These are phyloP conservation scores for Thraustotheca clavata DNA, from an alignment of 352 stramenopile species.

Conservation along the genomic window DNA sequence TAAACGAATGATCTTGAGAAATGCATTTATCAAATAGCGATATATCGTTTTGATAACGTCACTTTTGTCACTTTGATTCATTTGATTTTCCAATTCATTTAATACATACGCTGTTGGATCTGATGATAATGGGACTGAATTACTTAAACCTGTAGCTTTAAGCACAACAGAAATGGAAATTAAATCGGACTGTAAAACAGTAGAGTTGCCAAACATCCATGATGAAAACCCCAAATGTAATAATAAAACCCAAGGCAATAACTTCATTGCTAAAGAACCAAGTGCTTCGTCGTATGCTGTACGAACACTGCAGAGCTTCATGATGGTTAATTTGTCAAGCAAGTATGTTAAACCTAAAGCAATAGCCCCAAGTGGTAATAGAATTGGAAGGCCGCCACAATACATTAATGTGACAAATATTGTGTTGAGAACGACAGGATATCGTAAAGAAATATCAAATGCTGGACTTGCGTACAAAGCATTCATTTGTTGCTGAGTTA, in stretches of 20 bases:
- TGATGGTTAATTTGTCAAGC: constrained; percentile 74
- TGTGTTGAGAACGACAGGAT: constrained; percentile 78
- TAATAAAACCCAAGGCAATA: constrained; percentile 64
- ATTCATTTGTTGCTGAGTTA: constrained; percentile 72
- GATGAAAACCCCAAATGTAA: constrained; percentile 63
- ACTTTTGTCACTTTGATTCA: constrained; percentile 43
- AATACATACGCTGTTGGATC: constrained; percentile 34
- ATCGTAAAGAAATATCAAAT: constrained; percentile 72
- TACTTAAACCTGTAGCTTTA: constrained; percentile 28
- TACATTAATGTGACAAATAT: constrained; percentile 81
- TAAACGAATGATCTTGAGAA: constrained; percentile 59
- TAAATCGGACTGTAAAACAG: constrained; percentile 46
- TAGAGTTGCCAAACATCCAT: constrained; percentile 78
- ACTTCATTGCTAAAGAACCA: constrained; percentile 39
- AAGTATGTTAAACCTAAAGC: constrained; percentile 55
- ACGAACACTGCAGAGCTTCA: constrained; percentile 67
- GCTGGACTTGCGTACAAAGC: constrained; percentile 56
- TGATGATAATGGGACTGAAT: not conserved
- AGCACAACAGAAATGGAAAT: constrained; percentile 40
- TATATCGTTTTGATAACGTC: constrained; percentile 25
- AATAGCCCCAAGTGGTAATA: constrained; percentile 68
- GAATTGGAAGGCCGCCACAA: constrained; percentile 59
- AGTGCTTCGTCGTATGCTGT: constrained; percentile 74
- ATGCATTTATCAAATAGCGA: constrained; percentile 8
- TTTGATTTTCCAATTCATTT: constrained; percentile 32